Base-by-base conservation (phyloP, 495 filamentous ascomycete genomes). In the Penicillium nucicola region DNA sequence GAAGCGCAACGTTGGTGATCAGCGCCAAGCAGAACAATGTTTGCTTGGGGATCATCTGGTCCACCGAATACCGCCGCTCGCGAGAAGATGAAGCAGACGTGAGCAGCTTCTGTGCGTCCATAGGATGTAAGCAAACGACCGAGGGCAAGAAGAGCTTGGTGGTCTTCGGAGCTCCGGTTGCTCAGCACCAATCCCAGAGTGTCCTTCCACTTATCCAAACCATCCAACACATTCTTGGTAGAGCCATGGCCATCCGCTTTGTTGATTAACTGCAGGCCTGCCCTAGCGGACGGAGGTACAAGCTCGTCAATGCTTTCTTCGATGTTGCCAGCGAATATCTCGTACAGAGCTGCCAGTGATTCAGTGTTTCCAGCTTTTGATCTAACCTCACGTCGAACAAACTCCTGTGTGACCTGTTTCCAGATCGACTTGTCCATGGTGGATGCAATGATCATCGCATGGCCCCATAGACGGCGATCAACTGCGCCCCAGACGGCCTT, bases 231-330 rank as follows among this genome's bases (percentile, higher is more conserved):
- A 64, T 90, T 86, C 58, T 86, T 87, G 7, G 84, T 78, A 17
- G 80, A 59, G 3, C 80, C 85, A 41, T 78, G 70, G 19, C 78
- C 74, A 52, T 82, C 73, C 22, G 81, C 75, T 43, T 84, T 86
- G 58, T 84, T 90, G 52, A 95, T 78, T 75, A 99, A 86, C 63
- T 93, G 90, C 50, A 97, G 81, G 5, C 95, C 95, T 39, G 92
- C 89, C 28, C 95, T 81, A 34, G 93, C 95, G 47, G 92, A 93
- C 18, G 86, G 86, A 9, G 93, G 92, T n/a, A 99, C 93, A 39
- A 99, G 83, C 60, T 97, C 91, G 65, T 99, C 93, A 25, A 97
- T 82, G 53, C 90, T 92, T 55, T 97, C 95, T 48, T 97, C 92
- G 50, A 85, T 82, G 58, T 96, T 97, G 0, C 93, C 92, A 23